phyloP scores from a whole-genome alignment of 2,329 filamentous ascomycete genomes.

The Cladophialophora psammophila region DNA sequence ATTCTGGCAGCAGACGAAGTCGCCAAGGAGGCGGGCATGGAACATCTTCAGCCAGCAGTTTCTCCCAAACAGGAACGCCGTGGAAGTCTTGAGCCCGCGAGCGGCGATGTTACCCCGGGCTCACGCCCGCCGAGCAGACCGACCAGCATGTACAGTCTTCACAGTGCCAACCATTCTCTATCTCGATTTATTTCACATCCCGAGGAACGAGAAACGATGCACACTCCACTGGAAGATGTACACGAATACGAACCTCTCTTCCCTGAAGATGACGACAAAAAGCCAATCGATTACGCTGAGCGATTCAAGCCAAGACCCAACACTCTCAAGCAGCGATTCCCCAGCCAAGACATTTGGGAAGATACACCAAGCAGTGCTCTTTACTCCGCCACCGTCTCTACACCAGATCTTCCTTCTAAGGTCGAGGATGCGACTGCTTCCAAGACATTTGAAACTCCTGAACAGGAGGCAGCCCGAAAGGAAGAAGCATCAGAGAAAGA shows the following conservation, averaged over 20 bases:
- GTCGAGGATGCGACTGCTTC: slow-evolving; percentile 45
- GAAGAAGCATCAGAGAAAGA: slow-evolving; percentile 50
- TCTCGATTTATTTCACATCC: slow-evolving; percentile 63
- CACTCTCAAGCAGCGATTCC: slow-evolving; percentile 74
- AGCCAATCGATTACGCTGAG: slow-evolving; percentile 60
- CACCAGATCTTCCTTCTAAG: slow-evolving; percentile 68
- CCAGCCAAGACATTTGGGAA: slow-evolving; percentile 96
- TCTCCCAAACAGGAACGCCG: slow-evolving; percentile 74
- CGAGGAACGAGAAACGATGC: slow-evolving; percentile 59
- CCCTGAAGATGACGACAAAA: slow-evolving; percentile 74
- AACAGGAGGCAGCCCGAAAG: slow-evolving; percentile 57
- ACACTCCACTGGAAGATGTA: slow-evolving; percentile 81
- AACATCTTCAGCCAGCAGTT: slow-evolving; percentile 79
- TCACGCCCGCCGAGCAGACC: slow-evolving; percentile 69
- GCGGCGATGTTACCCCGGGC: slow-evolving; percentile 60
- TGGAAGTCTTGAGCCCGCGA: slow-evolving; percentile 64
- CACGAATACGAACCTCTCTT: slow-evolving; percentile 96
- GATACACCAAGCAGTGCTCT: slow-evolving; percentile 88
- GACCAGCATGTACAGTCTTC: slow-evolving; percentile 67
- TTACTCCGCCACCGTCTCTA: slow-evolving; percentile 79
- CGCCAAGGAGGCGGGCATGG: slow-evolving; percentile 72
- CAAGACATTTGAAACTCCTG: slow-evolving; percentile 50
- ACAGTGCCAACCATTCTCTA: slow-evolving; percentile 48
- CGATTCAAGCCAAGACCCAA: slow-evolving; percentile 63
- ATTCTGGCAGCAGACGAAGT: slow-evolving; percentile 91